Evolutionary conservation across 2,329 filamentous ascomycete genomes (phyloP), one percentile per base, ranked within the genome.

Genomic region (Pezizomycotina sp.): DNA sequence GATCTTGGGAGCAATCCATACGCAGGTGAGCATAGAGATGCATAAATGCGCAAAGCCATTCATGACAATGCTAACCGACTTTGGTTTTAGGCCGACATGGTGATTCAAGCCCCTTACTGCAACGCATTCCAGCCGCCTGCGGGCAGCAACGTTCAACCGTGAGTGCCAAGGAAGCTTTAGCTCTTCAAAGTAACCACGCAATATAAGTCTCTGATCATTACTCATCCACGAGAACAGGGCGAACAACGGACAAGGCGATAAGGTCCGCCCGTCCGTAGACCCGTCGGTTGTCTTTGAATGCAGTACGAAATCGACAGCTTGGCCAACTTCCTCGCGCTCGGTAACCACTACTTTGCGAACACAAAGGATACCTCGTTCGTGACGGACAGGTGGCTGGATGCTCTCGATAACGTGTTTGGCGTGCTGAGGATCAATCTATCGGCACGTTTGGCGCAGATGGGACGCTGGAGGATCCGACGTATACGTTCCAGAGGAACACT

Each of bases 61-160:
- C 12, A 18, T 12, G 12, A 25, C 16, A 21, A 18, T 20, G 21
- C 6, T 13, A 4, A 6, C 14, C 24, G n/a, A 8, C n/a, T 8
- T n/a, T 8, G 8, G 23, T n/a, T 8, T 27, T 16, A 47, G 59
- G 69, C 80, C 10, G 86, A 95, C 57, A 95, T 83, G 53, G 80
- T 98, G 26, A 92, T 95, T 45, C 72, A 81, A 52, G 83, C 79
- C 1, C 89, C 89, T 0, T 98, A 95, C 61, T 98, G 89, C 66
- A 95, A 98, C 57, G 89, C 89, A 12, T 98, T 95, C 58, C 89
- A 98, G 56, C 86, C 89, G 4, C 89, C 89, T 1, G 76, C 80
- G 2, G 80, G 83, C 5, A 84, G 81, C 46, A 71, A 76, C 10
- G 64, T 95, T 1, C 60, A 65, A 3, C 63, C 76, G 47, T 50